A percentile compares a stretch with the other conserved stretches of the same genome.
Conservation (phyloP, 306 rosid species). For the Hippophae rhamnoides region DNA sequence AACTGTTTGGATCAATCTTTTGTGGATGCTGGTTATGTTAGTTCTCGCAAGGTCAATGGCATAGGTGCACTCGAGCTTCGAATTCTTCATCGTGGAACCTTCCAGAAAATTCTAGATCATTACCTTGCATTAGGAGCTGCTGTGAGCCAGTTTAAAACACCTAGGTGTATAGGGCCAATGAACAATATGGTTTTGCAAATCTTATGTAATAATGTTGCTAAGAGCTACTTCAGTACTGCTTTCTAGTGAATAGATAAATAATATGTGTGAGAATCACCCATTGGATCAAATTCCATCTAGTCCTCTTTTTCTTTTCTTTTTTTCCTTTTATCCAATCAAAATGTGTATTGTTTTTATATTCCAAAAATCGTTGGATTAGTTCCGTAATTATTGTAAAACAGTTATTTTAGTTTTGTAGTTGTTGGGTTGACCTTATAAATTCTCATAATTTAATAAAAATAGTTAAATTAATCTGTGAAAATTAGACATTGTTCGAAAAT, state of each 20-base stretch:
- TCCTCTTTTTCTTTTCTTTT: too few relatives aligned
- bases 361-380: too few relatives aligned
- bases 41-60: conserved; percentile 43
- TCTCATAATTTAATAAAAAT: too few relatives aligned
- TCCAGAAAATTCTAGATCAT: conserved; percentile 53
- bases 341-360: too few relatives aligned
- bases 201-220: conserved; percentile 45
- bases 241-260: conserved; percentile 21
- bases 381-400: too few relatives aligned
- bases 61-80: conserved; percentile 61
- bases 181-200: conserved; percentile 48
- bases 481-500: too few relatives aligned
- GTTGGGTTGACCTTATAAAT: too few relatives aligned
- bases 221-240: conserved; percentile 50
- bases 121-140: conserved; percentile 45
- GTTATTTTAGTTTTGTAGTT: too few relatives aligned
- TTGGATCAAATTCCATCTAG: too few relatives aligned
- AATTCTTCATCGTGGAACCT: conserved; percentile 54
- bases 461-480: too few relatives aligned
- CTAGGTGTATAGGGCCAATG: conserved; percentile 47
- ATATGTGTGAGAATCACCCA: too few relatives aligned
- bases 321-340: too few relatives aligned
- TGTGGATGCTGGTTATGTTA: conserved; percentile 50
- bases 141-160: conserved; percentile 68
- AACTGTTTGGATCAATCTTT: conserved; percentile 55